Conservation (phyloP, 805 yeast genomes). For the Starmerella bombicola region DNA sequence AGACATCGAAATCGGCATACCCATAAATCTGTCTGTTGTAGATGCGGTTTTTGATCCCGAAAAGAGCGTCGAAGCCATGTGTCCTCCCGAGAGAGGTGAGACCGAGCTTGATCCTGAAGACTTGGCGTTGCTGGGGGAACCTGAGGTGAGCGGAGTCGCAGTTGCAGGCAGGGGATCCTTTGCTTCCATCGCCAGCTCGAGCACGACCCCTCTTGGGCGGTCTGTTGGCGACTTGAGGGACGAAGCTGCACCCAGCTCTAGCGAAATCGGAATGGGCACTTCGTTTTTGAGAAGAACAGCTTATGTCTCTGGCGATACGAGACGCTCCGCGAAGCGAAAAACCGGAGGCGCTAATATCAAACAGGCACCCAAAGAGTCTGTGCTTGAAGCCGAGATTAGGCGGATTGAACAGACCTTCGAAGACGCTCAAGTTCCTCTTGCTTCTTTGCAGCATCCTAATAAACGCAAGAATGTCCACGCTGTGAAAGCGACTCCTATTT, state of each 20-base stretch:
- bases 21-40: slow-evolving; percentile 53
- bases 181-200: slow-evolving; percentile 1
- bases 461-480: slow-evolving; percentile 58
- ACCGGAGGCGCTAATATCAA: slow-evolving; percentile 20
- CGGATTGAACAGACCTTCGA: slow-evolving; percentile 73
- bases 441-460: slow-evolving; percentile 58
- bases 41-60: slow-evolving; percentile 49
- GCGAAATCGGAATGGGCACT: slow-evolving; percentile 20
- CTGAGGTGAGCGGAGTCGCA: slow-evolving; percentile 36
- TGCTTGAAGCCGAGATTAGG: slow-evolving; percentile 50
- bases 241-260: slow-evolving; percentile 4
- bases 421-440: slow-evolving; percentile 36
- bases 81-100: slow-evolving; percentile 28
- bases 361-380: slow-evolving; percentile 27
- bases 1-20: slow-evolving; percentile 52
- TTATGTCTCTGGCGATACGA: slow-evolving; percentile 59
- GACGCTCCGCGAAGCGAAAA: slow-evolving; percentile 23
- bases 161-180: neutral
- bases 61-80: slow-evolving; percentile 36
- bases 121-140: slow-evolving; percentile 64
- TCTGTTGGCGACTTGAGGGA: slow-evolving; percentile 1
- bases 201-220: neutral
- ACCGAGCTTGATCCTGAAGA: slow-evolving; percentile 65
- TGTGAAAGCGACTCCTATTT: slow-evolving; percentile 60
- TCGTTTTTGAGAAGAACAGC: slow-evolving; percentile 52